Conservation (phyloP, 2,329 filamentous ascomycete species). For the Sporothrix humicola region DNA sequence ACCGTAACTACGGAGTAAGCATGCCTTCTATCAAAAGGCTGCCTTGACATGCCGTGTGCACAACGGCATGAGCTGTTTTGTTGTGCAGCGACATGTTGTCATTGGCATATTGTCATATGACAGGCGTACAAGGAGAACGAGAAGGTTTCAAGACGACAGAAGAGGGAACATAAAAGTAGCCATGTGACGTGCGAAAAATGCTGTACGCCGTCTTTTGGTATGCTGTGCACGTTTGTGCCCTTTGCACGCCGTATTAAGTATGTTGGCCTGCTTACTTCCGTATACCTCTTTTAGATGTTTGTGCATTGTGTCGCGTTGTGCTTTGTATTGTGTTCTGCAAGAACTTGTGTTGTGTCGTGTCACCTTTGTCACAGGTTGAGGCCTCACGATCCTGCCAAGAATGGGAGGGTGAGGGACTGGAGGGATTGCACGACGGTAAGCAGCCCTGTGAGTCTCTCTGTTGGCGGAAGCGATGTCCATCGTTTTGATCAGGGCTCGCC, state of each 20-base stretch:
- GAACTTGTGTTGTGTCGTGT: slow-evolving; percentile 21
- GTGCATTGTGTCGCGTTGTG: neutral
- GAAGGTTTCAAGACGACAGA: neutral
- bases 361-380: slow-evolving; percentile 16
- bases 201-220: neutral
- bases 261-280: neutral
- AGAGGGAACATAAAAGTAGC: neutral
- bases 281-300: neutral
- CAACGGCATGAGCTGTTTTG: neutral
- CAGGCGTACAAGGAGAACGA: neutral
- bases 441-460: neutral
- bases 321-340: neutral
- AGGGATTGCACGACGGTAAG: neutral
- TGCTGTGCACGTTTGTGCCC: neutral
- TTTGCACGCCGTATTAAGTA: too few relatives aligned
- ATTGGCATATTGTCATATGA: neutral
- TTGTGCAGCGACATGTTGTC: neutral
- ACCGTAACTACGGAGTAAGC: neutral
- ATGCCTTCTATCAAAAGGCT: neutral
- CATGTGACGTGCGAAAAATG: slow-evolving; percentile 4
- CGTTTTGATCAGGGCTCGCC: neutral
- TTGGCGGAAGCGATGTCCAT: neutral
- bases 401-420: neutral
- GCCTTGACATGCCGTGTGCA: neutral
- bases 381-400: neutral